These are phyloP conservation scores for Apophysomyces elegans DNA, from an alignment of 371 early-diverging fungal species.

Conservation along the genomic window DNA sequence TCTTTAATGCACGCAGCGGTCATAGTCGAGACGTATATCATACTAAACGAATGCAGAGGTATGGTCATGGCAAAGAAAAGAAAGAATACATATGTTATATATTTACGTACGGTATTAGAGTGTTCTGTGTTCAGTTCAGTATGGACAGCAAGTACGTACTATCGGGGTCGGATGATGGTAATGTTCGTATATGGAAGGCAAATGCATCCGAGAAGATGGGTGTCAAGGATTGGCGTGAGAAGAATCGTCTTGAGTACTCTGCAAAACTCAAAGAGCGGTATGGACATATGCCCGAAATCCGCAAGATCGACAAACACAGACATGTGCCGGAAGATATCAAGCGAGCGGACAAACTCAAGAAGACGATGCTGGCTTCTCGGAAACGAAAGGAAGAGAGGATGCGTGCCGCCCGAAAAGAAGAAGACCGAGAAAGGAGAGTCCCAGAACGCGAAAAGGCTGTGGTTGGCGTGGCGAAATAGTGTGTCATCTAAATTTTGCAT, in stretches of 20 bases:
- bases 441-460: constrained; percentile 85
- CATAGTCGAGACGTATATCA: constrained; percentile 97
- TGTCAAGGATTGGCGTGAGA: constrained; percentile 78
- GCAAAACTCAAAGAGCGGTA: constrained; percentile 94
- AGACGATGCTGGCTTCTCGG: constrained; percentile 77
- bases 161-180: constrained; percentile 98
- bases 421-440: constrained; percentile 62
- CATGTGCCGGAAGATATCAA: constrained; percentile 85
- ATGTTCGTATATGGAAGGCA: constrained; percentile 98
- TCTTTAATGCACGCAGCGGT: constrained; percentile 83
- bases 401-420: constrained; percentile 78
- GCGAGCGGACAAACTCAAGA: constrained; percentile 77
- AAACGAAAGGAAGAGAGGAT: constrained; percentile 85
- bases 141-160: constrained; percentile 97
- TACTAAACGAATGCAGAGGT: constrained; percentile 97
- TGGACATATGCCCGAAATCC: constrained; percentile 91
- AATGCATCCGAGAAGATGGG: constrained; percentile 91
- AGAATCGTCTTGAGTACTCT: constrained; percentile 79
- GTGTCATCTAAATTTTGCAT: background rate
- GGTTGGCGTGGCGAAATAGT: constrained; percentile 73
- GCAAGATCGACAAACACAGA: constrained; percentile 86
- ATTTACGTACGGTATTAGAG: constrained; percentile 34
- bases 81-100: background rate
- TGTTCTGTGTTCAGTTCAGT: constrained; percentile 92
- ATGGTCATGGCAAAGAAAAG: background rate